Base-by-base conservation (phyloP, 352 stramenopile species). In the Phytophthora aleatoria region DNA sequence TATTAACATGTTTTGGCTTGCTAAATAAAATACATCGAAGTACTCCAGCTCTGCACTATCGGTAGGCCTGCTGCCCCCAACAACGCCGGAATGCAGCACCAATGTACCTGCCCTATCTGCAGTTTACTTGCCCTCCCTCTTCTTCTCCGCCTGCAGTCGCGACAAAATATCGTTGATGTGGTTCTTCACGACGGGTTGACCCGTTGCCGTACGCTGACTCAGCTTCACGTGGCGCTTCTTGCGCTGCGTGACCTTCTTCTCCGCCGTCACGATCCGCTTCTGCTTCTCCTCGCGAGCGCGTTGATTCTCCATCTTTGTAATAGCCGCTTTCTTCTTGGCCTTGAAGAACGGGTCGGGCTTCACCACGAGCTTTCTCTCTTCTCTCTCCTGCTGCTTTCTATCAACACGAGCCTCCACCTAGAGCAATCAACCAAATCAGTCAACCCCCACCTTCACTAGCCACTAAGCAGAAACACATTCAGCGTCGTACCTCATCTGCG, bases 221-320 rank as follows among this genome's bases (percentile, higher is more conserved):
- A 95, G 63, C 66, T 93, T 95, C 44, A 94, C 87, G 60, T 95
- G 87, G 52, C 87, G 85, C 73, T 95, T 95, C 74, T 95, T 95
- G 60, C 87, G 85, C 51, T 83, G 68, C 11, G 63, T 84, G n/a
- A 93, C 60, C 63, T 93, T 94, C 68, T 90, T 85, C 54, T 93
- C 83, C 10, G 73, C 63, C n/a, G 77, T 67, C 12, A 65, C 66
- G 5, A 79, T 54, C 35, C 84, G 81, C 57, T 89, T 64, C 54
- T 86, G 60, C 28, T 84, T 85, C 33, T 85, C 81, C 36, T 81
- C 68, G 1, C 68, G 59, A 45, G 50, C 55, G 5, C 61, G 62
- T 47, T 89, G 58, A 41, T 81, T 79, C 66, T 92, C 81, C 30
- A 75, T 57, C 38, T 87, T 87, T 0, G 61, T 69, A 20, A 81